Conservation (phyloP, 2,329 filamentous ascomycete genomes). For the Periglandula ipomoeae region DNA sequence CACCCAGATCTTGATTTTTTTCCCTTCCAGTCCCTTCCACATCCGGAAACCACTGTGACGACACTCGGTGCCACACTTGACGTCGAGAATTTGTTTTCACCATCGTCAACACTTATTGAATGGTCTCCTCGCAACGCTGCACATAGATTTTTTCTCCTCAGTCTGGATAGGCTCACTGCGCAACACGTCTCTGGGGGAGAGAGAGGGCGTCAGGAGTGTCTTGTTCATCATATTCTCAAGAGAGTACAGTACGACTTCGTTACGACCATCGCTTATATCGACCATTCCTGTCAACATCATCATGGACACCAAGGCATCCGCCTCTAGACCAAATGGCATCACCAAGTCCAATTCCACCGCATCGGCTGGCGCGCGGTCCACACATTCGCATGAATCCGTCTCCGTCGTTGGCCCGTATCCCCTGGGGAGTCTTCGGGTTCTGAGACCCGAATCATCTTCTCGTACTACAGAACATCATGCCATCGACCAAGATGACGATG, state of each 20-base stretch:
- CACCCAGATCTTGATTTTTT: not conserved
- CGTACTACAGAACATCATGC: not conserved
- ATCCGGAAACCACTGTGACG: not conserved
- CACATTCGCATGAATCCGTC: slow-evolving; percentile 28
- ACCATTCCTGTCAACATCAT: not conserved
- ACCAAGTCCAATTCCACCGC: slow-evolving; percentile 26
- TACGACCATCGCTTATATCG: not conserved
- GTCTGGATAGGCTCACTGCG: not conserved
- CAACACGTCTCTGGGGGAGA: not conserved
- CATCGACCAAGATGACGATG: slow-evolving; percentile 15
- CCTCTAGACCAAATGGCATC: slow-evolving; percentile 17
- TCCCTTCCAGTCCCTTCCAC: not conserved
- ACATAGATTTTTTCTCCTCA: not conserved
- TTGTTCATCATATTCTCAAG: not conserved
- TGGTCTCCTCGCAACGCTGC: not conserved
- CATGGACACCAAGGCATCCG: slow-evolving; percentile 17
- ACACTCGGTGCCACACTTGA: not conserved
- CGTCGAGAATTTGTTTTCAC: not conserved
- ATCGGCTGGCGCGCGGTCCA: slow-evolving; percentile 18
- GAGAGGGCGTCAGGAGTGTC: not conserved
- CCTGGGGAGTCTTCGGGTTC: slow-evolving; percentile 33
- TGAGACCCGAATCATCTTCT: slow-evolving; percentile 16
- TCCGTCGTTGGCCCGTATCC: slow-evolving; percentile 30
- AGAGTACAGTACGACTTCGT: not conserved
- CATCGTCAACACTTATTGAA: not conserved